A percentile compares a stretch with the other conserved stretches of the same genome.
Conservation (phyloP, 495 filamentous ascomycete species). For the Durotheca rogersii region DNA sequence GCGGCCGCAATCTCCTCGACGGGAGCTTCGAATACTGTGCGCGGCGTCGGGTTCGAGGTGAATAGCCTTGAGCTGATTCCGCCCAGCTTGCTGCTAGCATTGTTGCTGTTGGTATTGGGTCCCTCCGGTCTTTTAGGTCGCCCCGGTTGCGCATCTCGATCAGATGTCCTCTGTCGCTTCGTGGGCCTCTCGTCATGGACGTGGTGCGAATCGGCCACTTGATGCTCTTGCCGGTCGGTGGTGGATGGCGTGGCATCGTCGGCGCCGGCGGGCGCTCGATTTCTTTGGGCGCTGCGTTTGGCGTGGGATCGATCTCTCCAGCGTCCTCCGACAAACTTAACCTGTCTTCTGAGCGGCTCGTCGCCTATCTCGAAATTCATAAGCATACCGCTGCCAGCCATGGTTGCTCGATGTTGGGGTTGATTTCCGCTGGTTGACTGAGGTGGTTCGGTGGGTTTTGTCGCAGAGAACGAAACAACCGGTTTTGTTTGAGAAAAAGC, state of each 20-base stretch:
- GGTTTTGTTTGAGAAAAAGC: slow-evolving; percentile 1
- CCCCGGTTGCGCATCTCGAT: slow-evolving; percentile 16
- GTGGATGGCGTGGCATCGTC: slow-evolving; percentile 33
- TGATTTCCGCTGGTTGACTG: not conserved
- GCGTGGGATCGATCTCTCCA: slow-evolving; percentile 87
- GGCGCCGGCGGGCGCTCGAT: slow-evolving; percentile 34
- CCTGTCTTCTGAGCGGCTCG: slow-evolving; percentile 55
- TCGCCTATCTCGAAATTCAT: slow-evolving; percentile 84
- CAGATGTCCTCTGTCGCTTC: slow-evolving; percentile 46
- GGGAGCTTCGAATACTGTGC: slow-evolving; percentile 52
- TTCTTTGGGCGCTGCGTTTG: slow-evolving; percentile 65
- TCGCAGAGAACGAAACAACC: slow-evolving; percentile 6
- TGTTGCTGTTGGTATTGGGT: slow-evolving; percentile 9
- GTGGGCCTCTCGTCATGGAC: slow-evolving; percentile 33
- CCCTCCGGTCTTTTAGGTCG: slow-evolving; percentile 22
- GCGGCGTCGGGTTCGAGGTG: slow-evolving; percentile 75
- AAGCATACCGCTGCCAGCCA: slow-evolving; percentile 95
- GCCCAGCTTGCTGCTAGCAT: slow-evolving; percentile 25
- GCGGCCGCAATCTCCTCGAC: slow-evolving; percentile 52
- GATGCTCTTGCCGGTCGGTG: slow-evolving; percentile 21
- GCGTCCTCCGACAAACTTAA: slow-evolving; percentile 79
- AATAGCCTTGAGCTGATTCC: slow-evolving; percentile 85
- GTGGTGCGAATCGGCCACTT: slow-evolving; percentile 22
- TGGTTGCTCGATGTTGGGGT: slow-evolving; percentile 36
- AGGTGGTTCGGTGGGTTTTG: not conserved